Conservation (phyloP, 345 rosid species). For the Hypericum androsaemum region DNA sequence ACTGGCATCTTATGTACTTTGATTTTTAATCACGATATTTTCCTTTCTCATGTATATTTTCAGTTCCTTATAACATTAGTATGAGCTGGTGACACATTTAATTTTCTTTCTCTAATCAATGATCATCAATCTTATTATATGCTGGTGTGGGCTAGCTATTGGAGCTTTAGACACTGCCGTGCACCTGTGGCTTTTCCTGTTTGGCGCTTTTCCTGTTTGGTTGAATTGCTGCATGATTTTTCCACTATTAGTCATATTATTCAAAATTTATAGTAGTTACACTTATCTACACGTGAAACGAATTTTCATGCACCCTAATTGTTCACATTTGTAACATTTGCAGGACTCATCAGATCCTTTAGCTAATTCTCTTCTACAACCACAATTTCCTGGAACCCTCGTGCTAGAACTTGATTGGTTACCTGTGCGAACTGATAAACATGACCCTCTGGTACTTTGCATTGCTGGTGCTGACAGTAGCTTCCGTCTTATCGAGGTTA, state of each 20-base stretch:
- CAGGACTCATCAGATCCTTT: conserved; percentile 93
- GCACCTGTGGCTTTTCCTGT: too few relatives aligned
- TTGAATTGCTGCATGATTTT: too few relatives aligned
- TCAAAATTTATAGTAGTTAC: too few relatives aligned
- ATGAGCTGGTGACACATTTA: too few relatives aligned
- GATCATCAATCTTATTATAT: too few relatives aligned
- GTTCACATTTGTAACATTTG: conserved; percentile 10
- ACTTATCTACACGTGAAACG: too few relatives aligned
- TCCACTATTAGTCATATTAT: too few relatives aligned
- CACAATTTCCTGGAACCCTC: conserved; percentile 94
- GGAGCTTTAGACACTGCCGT: too few relatives aligned
- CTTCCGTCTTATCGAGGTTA: conserved; percentile 82
- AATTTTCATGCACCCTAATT: conserved; percentile 9
- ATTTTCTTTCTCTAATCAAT: too few relatives aligned
- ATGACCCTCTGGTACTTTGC: conserved; percentile 81
- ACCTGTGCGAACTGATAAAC: conserved; percentile 64
- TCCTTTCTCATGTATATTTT: not conserved
- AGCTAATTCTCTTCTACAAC: conserved; percentile 92
- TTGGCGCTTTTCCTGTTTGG: too few relatives aligned
- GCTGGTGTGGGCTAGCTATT: too few relatives aligned
- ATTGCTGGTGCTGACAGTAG: conserved; percentile 97
- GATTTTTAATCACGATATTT: not conserved
- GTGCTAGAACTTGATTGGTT: conserved; percentile 96
- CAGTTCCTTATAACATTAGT: too few relatives aligned
- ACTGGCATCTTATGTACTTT: conserved; percentile 3